Conservation (phyloP, 2,329 filamentous ascomycete genomes). For the Calonectria honghensis region DNA sequence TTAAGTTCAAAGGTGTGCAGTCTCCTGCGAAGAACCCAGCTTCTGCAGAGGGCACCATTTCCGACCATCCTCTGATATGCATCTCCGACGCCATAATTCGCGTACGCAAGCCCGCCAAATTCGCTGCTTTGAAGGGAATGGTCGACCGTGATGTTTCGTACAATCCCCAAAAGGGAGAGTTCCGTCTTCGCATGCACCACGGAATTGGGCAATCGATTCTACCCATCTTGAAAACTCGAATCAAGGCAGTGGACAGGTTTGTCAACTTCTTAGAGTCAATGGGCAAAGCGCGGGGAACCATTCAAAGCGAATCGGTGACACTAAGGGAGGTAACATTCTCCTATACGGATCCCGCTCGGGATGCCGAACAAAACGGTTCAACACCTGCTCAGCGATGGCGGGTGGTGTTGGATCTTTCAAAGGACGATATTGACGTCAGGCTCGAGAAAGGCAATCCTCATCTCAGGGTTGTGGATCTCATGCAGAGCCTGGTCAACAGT, state of each 20-base stretch:
- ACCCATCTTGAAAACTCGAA: conserved; percentile 73
- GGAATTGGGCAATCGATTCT: conserved; percentile 76
- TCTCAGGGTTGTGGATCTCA: conserved; percentile 75
- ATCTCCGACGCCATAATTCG: conserved; percentile 73
- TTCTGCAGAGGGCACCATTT: conserved; percentile 32
- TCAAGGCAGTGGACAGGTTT: conserved; percentile 81
- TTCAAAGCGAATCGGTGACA: conserved; percentile 75
- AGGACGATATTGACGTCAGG: conserved; percentile 72
- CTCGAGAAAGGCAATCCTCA: conserved; percentile 81
- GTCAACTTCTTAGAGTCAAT: conserved; percentile 82
- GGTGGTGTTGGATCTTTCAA: conserved; percentile 75
- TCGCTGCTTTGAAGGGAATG: conserved; percentile 71
- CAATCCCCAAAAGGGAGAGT: conserved; percentile 74
- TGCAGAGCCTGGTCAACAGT: conserved; percentile 76
- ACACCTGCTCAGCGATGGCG: conserved; percentile 63
- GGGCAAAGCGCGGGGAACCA: conserved; percentile 71
- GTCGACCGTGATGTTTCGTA: conserved; percentile 79
- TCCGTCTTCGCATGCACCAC: conserved; percentile 76
- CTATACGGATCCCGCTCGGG: conserved; percentile 69
- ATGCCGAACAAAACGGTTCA: conserved; percentile 19
- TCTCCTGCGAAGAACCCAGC: conserved; percentile 44
- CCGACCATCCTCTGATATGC: conserved; percentile 58
- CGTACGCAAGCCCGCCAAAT: conserved; percentile 72
- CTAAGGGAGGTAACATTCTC: conserved; percentile 80
- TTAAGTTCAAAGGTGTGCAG: conserved; percentile 73